These are phyloP conservation scores for Zopfia rhizophila DNA, from an alignment of 2,329 filamentous ascomycete species.

Conservation along the genomic window DNA sequence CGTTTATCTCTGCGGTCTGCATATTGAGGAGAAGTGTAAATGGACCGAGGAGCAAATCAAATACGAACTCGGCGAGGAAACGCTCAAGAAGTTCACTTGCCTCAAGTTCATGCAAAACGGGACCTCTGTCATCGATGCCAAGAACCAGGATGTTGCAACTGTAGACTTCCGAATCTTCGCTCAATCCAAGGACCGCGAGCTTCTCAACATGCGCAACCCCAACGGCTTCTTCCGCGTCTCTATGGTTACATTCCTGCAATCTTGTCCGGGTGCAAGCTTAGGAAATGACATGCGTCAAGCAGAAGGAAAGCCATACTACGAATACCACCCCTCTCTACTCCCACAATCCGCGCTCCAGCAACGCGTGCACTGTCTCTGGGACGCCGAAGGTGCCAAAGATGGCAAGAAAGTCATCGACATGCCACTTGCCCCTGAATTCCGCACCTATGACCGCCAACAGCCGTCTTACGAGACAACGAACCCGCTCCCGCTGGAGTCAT, in stretches of 20 bases:
- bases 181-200: constrained; percentile 56
- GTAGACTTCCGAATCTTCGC: constrained; percentile 61
- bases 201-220: constrained; percentile 52
- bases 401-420: constrained; percentile 31
- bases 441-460: constrained; percentile 36
- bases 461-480: constrained; percentile 45
- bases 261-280: constrained; percentile 52
- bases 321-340: constrained; percentile 54
- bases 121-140: constrained; percentile 49
- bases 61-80: constrained; percentile 50
- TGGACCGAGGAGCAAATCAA: constrained; percentile 54
- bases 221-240: constrained; percentile 54
- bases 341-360: constrained; percentile 41
- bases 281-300: constrained; percentile 38
- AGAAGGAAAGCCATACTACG: constrained; percentile 46
- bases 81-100: constrained; percentile 51
- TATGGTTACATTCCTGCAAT: constrained; percentile 55
- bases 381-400: constrained; percentile 29
- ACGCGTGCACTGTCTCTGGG: constrained; percentile 41
- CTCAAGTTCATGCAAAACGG: constrained; percentile 56
- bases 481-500: constrained; percentile 37
- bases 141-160: constrained; percentile 60
- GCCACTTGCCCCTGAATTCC: constrained; percentile 29
- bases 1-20: constrained; percentile 57
- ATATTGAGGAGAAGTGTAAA: constrained; percentile 57